Evolutionary conservation across 352 stramenopile genomes (phyloP).

Genomic region (Stramenopiles sp.): DNA sequence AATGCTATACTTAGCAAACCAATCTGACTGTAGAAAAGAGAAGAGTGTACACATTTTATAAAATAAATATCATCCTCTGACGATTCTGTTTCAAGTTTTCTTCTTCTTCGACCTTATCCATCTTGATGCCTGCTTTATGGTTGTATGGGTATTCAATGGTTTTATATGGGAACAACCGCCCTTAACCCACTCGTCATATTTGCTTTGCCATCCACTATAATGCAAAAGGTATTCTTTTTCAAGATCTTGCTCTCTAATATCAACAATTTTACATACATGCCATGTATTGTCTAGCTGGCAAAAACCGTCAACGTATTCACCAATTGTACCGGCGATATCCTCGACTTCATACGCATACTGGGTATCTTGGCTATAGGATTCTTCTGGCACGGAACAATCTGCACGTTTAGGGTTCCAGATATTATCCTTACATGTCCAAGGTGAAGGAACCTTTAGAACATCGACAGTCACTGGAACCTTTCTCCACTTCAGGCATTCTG

Average conservation of each 20-base stretch:
- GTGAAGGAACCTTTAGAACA: conserved; percentile 11
- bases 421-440: conserved; percentile 14
- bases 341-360: neutral
- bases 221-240: neutral
- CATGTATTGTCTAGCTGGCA: neutral
- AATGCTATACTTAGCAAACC: too few species aligned
- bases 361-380: conserved; percentile 11
- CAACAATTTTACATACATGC: neutral
- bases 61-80: too few species aligned
- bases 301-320: neutral
- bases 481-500: conserved; percentile 20
- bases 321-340: neutral
- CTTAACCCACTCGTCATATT: neutral
- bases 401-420: conserved; percentile 13
- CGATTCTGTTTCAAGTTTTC: too few species aligned
- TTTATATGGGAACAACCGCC: neutral
- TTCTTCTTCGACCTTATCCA: too few species aligned
- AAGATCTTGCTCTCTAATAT: neutral
- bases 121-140: too few species aligned
- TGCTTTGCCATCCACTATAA: neutral
- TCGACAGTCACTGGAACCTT: conserved; percentile 6
- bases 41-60: too few species aligned
- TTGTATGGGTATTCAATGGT: neutral
- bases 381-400: conserved; percentile 11
- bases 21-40: too few species aligned